Evolutionary conservation across 2,329 filamentous ascomycete species (phyloP), one percentile per base, ranked within the genome.

Genomic region (Penicillium sp.): DNA sequence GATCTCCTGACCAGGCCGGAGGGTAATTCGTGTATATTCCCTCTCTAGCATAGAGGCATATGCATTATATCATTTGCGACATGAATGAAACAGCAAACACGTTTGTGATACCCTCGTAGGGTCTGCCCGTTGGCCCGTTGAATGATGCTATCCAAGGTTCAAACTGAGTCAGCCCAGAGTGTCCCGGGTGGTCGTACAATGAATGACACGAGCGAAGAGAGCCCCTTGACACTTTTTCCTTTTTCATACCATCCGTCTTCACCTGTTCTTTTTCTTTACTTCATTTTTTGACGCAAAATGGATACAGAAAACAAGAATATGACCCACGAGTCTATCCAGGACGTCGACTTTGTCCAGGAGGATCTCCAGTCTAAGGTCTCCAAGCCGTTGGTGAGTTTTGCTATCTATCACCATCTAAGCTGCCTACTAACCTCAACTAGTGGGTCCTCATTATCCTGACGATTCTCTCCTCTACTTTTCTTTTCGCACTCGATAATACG

Each of bases 401-500:
- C 10, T 31, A 26, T 23, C 24, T 7, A 22, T 29, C 39, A 3
- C 23, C 23, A 8, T 8, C 18, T 23, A 20, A 6, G 5, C 14
- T 11, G 6, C 4, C 14, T 44, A n/a, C 41, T 31, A n/a, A 41
- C 26, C 6, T 18, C 22, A 24, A 6, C 24, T 11, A 55, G 44
- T 61, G 58, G 59, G 16, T 48, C 18, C 26, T 59, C 1, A 50
- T 58, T n/a, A 40, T 56, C 18, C 24, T 56, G 16, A 57, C 64
- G 9, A 56, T 68, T 1, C 59, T 69, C 7, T 58, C 67, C 1
- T 77, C 63, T 2, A 70, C 72, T 9, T 66, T 64, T 41, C 56
- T 67, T 20, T 68, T 59, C 39, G 56, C 60, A 5, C 55, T 69
- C 3, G 67, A 69, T 4, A 77, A 76, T 0, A 78, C 78, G 2